Evolutionary conservation across 768 basidiomycete species (phyloP), one percentile per base, ranked within the genome.

Genomic region (Termitomyces sp.): DNA sequence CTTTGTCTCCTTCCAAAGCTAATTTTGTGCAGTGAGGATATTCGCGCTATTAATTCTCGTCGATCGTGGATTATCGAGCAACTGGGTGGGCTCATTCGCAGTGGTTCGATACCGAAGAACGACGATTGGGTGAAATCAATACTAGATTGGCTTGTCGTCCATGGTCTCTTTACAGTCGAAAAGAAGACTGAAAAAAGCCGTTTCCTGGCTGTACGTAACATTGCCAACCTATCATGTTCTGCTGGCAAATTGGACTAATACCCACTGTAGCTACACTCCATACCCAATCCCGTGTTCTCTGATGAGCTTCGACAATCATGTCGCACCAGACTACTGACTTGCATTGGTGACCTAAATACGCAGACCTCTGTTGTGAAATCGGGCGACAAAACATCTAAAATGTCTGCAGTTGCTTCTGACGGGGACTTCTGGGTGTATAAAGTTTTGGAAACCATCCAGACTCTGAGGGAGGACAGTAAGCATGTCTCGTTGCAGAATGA

Each of bases 61-160:
- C 75, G 94, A 55, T 68, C 70, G 28, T 99, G 96, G 96, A 83
- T 91, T 33, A 78, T 90, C 49, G 94, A 97, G 47, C 96, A 98
- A 70, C 75, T 97, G 19, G 76, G 81, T 14, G 78, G 82, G 4
- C 81, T 97, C 31, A 75, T 95, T 60, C 86, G 86, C 42, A 94
- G 93, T 66, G 83, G 84, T 12, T 79, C 83, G 1, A 80, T 95
- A 47, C 90, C 87, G 4, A 94, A 91, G 66, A 77, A 79, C 43
- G 94, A 96, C 66, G 77, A 76, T 37, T 94, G 92, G 86, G 75
- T 95, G 19, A 76, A 80, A 54, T 73, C 76, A 11, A 73, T 94
- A 53, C 75, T 98, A 28, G 84, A 95, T 58, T 97, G 93, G 82
- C 75, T 97, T 43, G 70, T 81, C 58, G 79, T 93, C 7, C 79